A percentile compares a stretch with the other conserved stretches of the same genome.
Conservation (phyloP, 106 monocot genomes). For the Platanthera zijinensis region DNA sequence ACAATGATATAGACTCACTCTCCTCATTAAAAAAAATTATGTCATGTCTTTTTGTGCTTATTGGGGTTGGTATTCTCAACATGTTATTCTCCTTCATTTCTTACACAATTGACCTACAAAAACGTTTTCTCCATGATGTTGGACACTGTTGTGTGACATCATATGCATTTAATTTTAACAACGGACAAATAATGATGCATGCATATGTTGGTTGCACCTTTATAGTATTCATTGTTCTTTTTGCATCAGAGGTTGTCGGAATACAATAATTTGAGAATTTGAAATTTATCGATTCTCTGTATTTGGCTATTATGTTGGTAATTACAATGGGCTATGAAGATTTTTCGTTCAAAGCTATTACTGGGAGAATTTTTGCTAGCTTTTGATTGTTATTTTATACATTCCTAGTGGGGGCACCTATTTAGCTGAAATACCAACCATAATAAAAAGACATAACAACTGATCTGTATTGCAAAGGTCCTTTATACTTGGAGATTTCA, state of each 20-base stretch:
- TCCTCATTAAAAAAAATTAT: conserved; percentile 32
- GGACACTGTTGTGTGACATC: conserved; percentile 5
- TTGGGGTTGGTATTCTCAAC: conserved; percentile 60
- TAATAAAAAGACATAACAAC: conserved; percentile 39
- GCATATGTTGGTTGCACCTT: conserved; percentile 38
- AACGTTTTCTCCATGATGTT: conserved; percentile 23
- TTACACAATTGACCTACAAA: conserved; percentile 45
- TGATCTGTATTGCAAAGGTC: conserved; percentile 31
- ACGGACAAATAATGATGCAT: conserved; percentile 57
- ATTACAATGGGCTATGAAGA: conserved; percentile 72
- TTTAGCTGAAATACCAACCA: conserved; percentile 39
- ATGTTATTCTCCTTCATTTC: conserved; percentile 34
- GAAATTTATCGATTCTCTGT: conserved; percentile 47
- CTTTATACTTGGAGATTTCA: conserved; percentile 39
- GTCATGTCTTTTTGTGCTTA: conserved; percentile 48
- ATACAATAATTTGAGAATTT: conserved; percentile 35
- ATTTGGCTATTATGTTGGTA: conserved; percentile 64
- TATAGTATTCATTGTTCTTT: conserved; percentile 33
- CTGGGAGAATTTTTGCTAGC: conserved; percentile 45
- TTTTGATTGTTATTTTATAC: conserved; percentile 61
- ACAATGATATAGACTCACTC: conserved; percentile 53
- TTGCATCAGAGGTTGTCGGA: conserved; percentile 30
- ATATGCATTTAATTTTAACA: conserved; percentile 36
- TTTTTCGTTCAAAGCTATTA: conserved; percentile 38
- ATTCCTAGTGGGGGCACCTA: conserved; percentile 44